Conservation (phyloP, 2,329 filamentous ascomycete genomes). For the Podosphaera xanthii region DNA sequence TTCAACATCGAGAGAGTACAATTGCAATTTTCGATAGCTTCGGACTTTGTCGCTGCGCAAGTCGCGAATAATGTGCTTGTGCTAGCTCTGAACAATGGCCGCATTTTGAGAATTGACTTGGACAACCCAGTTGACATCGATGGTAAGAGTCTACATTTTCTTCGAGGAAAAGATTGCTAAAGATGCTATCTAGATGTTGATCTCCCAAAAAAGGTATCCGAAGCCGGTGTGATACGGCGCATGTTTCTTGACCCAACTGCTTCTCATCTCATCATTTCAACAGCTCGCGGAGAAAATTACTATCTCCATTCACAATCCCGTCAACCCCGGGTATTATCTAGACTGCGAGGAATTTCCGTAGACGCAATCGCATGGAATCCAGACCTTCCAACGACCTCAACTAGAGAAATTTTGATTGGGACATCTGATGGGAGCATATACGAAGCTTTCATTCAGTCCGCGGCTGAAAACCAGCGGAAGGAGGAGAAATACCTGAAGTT, state of each 20-base stretch:
- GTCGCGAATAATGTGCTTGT: slow-evolving; percentile 95
- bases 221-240: slow-evolving; percentile 77
- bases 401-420: slow-evolving; percentile 78
- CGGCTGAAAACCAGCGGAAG: slow-evolving; percentile 81
- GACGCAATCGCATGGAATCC: slow-evolving; percentile 92
- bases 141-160: slow-evolving; percentile 24
- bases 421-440: slow-evolving; percentile 88
- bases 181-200: slow-evolving; percentile 54
- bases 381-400: slow-evolving; percentile 75
- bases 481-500: slow-evolving; percentile 81
- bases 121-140: slow-evolving; percentile 91
- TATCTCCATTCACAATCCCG: slow-evolving; percentile 92
- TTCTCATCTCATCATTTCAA: slow-evolving; percentile 80
- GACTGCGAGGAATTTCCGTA: slow-evolving; percentile 67
- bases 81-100: slow-evolving; percentile 72
- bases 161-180: not conserved
- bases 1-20: slow-evolving; percentile 87
- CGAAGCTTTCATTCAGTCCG: slow-evolving; percentile 83
- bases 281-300: slow-evolving; percentile 82
- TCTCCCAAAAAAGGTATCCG: slow-evolving; percentile 74
- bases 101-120: slow-evolving; percentile 82
- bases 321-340: slow-evolving; percentile 58
- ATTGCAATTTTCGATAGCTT: slow-evolving; percentile 81
- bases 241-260: slow-evolving; percentile 96
- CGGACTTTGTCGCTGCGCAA: slow-evolving; percentile 88